phyloP scores from a whole-genome alignment of 2,329 filamentous ascomycete genomes.

The Fusarium sp. region DNA sequence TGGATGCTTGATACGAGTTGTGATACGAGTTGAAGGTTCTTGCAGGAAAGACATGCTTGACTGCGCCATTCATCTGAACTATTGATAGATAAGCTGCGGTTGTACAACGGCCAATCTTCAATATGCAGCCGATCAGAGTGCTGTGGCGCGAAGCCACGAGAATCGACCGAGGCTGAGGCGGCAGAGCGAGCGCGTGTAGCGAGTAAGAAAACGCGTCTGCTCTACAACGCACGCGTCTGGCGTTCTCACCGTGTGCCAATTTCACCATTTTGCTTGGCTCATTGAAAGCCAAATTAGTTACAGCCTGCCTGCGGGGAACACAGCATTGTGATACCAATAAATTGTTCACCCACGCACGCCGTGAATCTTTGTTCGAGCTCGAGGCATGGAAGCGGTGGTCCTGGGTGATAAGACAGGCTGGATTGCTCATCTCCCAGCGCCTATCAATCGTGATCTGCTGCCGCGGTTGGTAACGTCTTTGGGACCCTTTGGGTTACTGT shows the following conservation, averaged over 20 bases:
- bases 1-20: not conserved
- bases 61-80: conserved; percentile 9
- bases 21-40: not conserved
- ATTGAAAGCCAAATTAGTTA: not conserved
- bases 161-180: conserved; percentile 25
- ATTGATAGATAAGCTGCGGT: conserved; percentile 9
- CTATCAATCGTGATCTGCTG: conserved; percentile 21
- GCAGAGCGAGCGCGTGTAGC: conserved; percentile 19
- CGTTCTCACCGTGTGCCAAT: not conserved
- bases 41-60: not conserved
- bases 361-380: conserved; percentile 5
- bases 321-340: conserved; percentile 13
- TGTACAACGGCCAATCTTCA: not conserved
- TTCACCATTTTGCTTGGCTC: conserved; percentile 26
- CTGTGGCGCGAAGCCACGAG: conserved; percentile 30
- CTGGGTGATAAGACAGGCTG: conserved; percentile 27
- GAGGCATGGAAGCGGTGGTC: conserved; percentile 22
- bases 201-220: conserved; percentile 23
- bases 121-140: not conserved
- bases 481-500: not conserved
- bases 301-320: conserved; percentile 3
- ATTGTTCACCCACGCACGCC: conserved; percentile 17
- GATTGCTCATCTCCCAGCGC: conserved; percentile 31
- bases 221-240: conserved; percentile 22
- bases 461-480: conserved; percentile 12